phyloP scores from a whole-genome alignment of 2,329 filamentous ascomycete species.

The Microascus cirrosus region DNA sequence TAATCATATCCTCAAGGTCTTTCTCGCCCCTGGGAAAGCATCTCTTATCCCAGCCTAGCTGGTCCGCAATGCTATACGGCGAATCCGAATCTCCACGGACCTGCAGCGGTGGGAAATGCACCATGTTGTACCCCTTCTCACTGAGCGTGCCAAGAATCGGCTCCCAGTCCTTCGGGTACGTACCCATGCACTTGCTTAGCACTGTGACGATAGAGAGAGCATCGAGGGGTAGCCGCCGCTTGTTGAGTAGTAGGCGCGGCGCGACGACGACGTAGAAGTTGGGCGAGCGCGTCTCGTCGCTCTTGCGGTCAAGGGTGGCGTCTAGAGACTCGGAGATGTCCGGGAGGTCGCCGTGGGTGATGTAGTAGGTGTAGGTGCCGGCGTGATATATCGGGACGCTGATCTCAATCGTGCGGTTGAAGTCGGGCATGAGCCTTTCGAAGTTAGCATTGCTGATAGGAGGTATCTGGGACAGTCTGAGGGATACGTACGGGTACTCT shows the following conservation, averaged over 20 bases:
- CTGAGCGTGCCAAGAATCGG: constrained; percentile 80
- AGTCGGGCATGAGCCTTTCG: constrained; percentile 71
- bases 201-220: constrained; percentile 86
- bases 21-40: constrained; percentile 78
- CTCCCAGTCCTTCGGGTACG: constrained; percentile 83
- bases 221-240: constrained; percentile 65
- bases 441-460: background rate
- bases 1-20: constrained; percentile 66
- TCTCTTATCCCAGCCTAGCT: constrained; percentile 71
- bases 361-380: constrained; percentile 90
- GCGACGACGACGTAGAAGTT: constrained; percentile 91
- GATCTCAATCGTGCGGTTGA: constrained; percentile 84
- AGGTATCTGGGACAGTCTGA: constrained; percentile 1
- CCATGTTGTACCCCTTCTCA: constrained; percentile 93
- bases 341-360: constrained; percentile 80
- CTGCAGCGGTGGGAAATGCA: constrained; percentile 94
- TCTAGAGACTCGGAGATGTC: constrained; percentile 47
- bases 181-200: constrained; percentile 97
- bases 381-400: constrained; percentile 74
- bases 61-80: constrained; percentile 92
- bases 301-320: constrained; percentile 17
- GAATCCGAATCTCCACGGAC: constrained; percentile 84
- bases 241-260: constrained; percentile 65
- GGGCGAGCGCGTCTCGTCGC: constrained; percentile 48
- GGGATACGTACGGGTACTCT: constrained; percentile 67